Percentiles rank a stretch among this genome's conserved stretches.
Conservation (phyloP, 2,329 filamentous ascomycete genomes). For the Ascochyta lentis region DNA sequence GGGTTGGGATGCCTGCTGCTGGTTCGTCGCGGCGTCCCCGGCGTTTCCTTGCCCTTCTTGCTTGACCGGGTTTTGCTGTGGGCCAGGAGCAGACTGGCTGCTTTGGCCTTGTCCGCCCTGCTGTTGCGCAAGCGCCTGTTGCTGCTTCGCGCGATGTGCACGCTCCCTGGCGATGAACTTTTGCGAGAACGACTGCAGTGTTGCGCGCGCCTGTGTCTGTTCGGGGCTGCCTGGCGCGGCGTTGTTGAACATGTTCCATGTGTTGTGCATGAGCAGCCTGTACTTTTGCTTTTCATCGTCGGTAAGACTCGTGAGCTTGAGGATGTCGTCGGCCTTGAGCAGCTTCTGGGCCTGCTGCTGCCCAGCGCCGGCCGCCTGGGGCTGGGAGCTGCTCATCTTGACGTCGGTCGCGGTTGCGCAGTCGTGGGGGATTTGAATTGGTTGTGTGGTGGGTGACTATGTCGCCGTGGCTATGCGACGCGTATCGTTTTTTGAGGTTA, state of each 20-base stretch:
- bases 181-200: slow-evolving; percentile 59
- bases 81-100: slow-evolving; percentile 22
- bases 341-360: slow-evolving; percentile 30
- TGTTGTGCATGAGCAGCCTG: slow-evolving; percentile 59
- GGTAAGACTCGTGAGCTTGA: slow-evolving; percentile 51
- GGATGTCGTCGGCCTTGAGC: slow-evolving; percentile 45
- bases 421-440: slow-evolving; percentile 1
- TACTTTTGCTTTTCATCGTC: slow-evolving; percentile 64
- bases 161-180: slow-evolving; percentile 58
- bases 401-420: slow-evolving; percentile 18
- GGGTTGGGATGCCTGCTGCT: slow-evolving; percentile 16
- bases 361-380: slow-evolving; percentile 33
- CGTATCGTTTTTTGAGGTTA: neutral
- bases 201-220: slow-evolving; percentile 58
- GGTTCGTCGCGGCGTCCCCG: slow-evolving; percentile 2
- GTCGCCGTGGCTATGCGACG: slow-evolving; percentile 9
- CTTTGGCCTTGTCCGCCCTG: slow-evolving; percentile 33
- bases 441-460: neutral
- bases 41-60: slow-evolving; percentile 24
- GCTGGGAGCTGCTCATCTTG: slow-evolving; percentile 45
- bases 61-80: slow-evolving; percentile 38
- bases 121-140: slow-evolving; percentile 21
- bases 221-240: slow-evolving; percentile 57
- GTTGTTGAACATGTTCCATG: slow-evolving; percentile 61
- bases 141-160: slow-evolving; percentile 50